Evolutionary conservation across 2,329 filamentous ascomycete species (phyloP), one percentile per base, ranked within the genome.

Genomic region (Pseudogymnoascus sp.): DNA sequence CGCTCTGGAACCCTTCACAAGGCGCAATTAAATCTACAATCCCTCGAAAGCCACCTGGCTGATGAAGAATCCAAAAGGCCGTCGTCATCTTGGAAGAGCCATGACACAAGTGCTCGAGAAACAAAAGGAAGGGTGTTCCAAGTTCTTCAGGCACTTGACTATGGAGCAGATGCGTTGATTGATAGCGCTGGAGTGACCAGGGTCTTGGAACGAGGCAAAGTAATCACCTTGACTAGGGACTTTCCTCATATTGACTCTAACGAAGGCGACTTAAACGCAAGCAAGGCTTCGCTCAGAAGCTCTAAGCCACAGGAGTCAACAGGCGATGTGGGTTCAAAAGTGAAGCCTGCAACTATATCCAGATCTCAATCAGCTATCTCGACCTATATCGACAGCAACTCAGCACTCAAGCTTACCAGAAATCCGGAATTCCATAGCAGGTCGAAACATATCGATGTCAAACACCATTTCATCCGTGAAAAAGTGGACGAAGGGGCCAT

Each of bases 141-240:
- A 3, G 83, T 91, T 4, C 75, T 96, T 6, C 89, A 94, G 67
- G 87, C 89, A 10, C 76, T 99, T 8, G 89, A 96, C 68, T 86
- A 89, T 65, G 92, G 97, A 74, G 81, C 85, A 1, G 90, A 96
- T 67, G 88, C 92, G 13, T 77, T 99, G 45, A 90, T 97, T 59
- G 91, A 96, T 69, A 86, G 92, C 63, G 83, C 86, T 37, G 92
- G 92, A 7, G 83, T 97, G 33, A 84, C 87, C 67, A 82, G 89
- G 63, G 86, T 97, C 2, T 76, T 97, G 35, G 89, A 95, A 64
- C 83, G 91, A 64, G 90, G 88, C 2, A 87, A 85, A 62, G 82
- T 92, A 3, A 89, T 96, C 30, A 88, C 92, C 1, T 73, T 99
- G 60, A 96, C 92, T 0, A 81, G 94, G 63, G 89, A 88, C 52